Evolutionary conservation across 352 stramenopile species (phyloP).

Genomic region (Albugo laibachii): DNA sequence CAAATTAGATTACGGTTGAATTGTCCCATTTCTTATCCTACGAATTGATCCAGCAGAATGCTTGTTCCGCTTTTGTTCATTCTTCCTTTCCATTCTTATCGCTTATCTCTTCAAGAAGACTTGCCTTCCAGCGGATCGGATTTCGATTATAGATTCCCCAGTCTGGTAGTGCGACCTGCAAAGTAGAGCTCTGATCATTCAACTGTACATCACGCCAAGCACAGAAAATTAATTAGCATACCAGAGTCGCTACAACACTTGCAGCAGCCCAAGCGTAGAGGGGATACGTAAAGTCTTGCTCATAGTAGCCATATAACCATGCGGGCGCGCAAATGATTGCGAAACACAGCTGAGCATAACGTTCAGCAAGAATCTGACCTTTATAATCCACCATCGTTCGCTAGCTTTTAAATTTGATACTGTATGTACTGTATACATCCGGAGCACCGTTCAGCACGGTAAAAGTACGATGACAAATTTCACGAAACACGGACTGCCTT

Average conservation of each 20-base stretch:
- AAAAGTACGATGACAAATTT: constrained; percentile 8
- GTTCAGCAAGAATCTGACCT: constrained; percentile 49
- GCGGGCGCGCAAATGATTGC: constrained; percentile 51
- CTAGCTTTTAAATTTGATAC: neutral
- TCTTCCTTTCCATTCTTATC: constrained; percentile 30
- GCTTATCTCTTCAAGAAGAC: constrained; percentile 23
- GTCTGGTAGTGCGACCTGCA: constrained; percentile 49
- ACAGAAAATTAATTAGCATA: constrained; percentile 10
- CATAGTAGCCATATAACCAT: constrained; percentile 67
- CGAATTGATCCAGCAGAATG: no score
- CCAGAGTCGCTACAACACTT: constrained; percentile 31
- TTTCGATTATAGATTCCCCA: constrained; percentile 73
- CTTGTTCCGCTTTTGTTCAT: neutral
- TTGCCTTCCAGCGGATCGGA: constrained; percentile 61
- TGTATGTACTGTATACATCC: no score
- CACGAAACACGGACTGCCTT: constrained; percentile 47
- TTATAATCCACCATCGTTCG: constrained; percentile 72
- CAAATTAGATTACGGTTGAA: neutral
- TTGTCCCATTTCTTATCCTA: no score
- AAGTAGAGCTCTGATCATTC: neutral
- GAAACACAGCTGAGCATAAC: constrained; percentile 39
- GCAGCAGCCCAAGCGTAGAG: constrained; percentile 49
- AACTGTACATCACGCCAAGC: neutral
- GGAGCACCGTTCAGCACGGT: neutral
- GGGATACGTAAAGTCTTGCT: constrained; percentile 67